Percentiles rank a stretch among this genome's conserved stretches.
Evolutionary conservation across 2,329 filamentous ascomycete species (phyloP).

Genomic region (Teratosphaeria destructans): DNA sequence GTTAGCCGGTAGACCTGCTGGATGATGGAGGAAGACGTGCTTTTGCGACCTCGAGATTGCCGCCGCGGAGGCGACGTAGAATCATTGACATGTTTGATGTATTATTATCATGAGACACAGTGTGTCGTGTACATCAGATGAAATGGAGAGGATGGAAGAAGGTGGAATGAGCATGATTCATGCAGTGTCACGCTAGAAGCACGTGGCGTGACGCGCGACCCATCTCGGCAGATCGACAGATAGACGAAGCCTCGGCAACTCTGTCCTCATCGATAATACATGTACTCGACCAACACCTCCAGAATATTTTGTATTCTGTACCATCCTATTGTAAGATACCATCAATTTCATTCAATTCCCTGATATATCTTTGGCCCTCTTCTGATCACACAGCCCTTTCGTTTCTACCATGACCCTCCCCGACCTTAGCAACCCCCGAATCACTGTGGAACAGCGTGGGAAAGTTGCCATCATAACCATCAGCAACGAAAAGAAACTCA

Average conservation of each 20-base stretch:
- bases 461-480: slow-evolving; percentile 77
- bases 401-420: not conserved
- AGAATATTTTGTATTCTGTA: too few species aligned
- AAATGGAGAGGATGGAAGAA: not conserved
- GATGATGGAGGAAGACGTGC: slow-evolving; percentile 35
- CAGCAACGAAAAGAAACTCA: slow-evolving; percentile 76
- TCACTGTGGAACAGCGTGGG: slow-evolving; percentile 33
- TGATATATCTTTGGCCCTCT: fast-evolving
- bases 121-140: not conserved
- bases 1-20: not conserved
- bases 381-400: not conserved
- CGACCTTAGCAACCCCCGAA: not conserved
- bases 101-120: not conserved
- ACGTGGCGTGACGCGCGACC: not conserved
- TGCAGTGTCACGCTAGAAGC: not conserved
- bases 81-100: slow-evolving; percentile 13
- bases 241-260: not conserved
- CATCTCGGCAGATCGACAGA: too few species aligned
- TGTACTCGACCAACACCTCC: not conserved
- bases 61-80: slow-evolving; percentile 57
- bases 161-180: not conserved
- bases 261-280: not conserved
- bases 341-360: too few species aligned
- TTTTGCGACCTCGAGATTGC: slow-evolving; percentile 89
- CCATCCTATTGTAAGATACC: too few species aligned